Percentiles rank a stretch among this genome's conserved stretches.
phyloP scores from a whole-genome alignment of 1,284 basidiomycete species.

The Vanrija pseudolonga region DNA sequence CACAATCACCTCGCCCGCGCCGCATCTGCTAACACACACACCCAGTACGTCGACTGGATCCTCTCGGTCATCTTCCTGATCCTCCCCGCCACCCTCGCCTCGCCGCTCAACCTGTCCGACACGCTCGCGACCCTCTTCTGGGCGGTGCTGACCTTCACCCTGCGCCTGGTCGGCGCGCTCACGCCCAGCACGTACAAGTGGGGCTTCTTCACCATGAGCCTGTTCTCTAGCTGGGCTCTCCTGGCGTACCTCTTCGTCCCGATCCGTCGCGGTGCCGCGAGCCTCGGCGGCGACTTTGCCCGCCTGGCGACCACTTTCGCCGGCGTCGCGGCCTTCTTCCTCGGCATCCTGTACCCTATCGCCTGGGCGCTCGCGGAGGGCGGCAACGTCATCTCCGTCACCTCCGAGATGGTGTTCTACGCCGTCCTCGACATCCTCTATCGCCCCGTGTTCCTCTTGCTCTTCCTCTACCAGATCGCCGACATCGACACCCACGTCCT shows the following conservation, averaged over 20 bases:
- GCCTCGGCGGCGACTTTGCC: slow-evolving; percentile 38
- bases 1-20: too few species aligned
- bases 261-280: slow-evolving; percentile 30
- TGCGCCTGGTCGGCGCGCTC: slow-evolving; percentile 57
- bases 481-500: slow-evolving; percentile 20
- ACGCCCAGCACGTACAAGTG: slow-evolving; percentile 56
- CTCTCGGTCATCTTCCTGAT: slow-evolving; percentile 57
- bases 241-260: slow-evolving; percentile 42
- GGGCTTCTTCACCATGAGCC: slow-evolving; percentile 55
- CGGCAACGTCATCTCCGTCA: slow-evolving; percentile 41
- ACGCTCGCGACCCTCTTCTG: slow-evolving; percentile 59
- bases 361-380: slow-evolving; percentile 51
- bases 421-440: slow-evolving; percentile 60
- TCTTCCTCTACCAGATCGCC: slow-evolving; percentile 24
- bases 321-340: slow-evolving; percentile 46
- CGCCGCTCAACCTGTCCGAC: too few species aligned
- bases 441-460: slow-evolving; percentile 53
- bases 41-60: slow-evolving; percentile 57
- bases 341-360: slow-evolving; percentile 57
- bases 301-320: slow-evolving; percentile 44
- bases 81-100: slow-evolving; percentile 29
- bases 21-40: slow-evolving; percentile 18
- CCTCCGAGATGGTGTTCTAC: slow-evolving; percentile 56
- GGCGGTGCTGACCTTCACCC: slow-evolving; percentile 55
- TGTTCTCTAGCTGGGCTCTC: slow-evolving; percentile 50